Conservation (phyloP, 202 grass and related monocot genomes). For the Elaeis oleifera region DNA sequence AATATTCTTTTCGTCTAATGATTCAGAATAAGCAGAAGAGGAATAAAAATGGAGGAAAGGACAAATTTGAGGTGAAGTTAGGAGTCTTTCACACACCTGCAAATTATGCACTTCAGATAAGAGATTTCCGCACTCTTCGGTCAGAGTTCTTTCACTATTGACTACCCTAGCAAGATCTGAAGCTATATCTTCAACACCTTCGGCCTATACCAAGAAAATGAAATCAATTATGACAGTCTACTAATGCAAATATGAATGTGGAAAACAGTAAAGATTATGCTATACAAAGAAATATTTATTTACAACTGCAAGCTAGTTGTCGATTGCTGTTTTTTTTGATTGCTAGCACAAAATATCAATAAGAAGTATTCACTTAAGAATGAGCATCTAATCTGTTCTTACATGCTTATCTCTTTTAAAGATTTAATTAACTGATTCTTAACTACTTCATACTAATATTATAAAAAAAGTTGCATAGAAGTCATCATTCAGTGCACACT, state of each 20-base stretch:
- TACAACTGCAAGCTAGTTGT: no score
- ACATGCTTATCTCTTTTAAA: no score
- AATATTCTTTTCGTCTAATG: background rate
- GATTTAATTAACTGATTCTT: no score
- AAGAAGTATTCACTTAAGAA: no score
- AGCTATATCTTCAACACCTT: constrained; percentile 37
- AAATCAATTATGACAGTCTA: background rate
- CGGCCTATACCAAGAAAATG: constrained; percentile 29
- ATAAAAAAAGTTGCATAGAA: no score
- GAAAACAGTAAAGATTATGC: background rate
- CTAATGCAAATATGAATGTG: constrained; percentile 8
- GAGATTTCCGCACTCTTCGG: constrained; percentile 79
- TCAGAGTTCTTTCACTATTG: constrained; percentile 31
- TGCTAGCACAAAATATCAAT: no score
- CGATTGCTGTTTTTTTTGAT: no score
- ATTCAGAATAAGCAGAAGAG: background rate
- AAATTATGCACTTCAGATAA: constrained; percentile 50
- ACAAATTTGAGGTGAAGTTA: constrained; percentile 11
- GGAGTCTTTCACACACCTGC: constrained; percentile 42
- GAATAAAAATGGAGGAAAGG: background rate
- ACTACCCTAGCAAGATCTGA: constrained; percentile 41
- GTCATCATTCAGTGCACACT: no score
- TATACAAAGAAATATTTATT: no score
- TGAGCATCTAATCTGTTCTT: no score
- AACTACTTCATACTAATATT: no score